A percentile compares a stretch with the other conserved stretches of the same genome.
These are phyloP conservation scores for Phanerochaete sordida DNA, from an alignment of 768 basidiomycete species.

Conservation along the genomic window DNA sequence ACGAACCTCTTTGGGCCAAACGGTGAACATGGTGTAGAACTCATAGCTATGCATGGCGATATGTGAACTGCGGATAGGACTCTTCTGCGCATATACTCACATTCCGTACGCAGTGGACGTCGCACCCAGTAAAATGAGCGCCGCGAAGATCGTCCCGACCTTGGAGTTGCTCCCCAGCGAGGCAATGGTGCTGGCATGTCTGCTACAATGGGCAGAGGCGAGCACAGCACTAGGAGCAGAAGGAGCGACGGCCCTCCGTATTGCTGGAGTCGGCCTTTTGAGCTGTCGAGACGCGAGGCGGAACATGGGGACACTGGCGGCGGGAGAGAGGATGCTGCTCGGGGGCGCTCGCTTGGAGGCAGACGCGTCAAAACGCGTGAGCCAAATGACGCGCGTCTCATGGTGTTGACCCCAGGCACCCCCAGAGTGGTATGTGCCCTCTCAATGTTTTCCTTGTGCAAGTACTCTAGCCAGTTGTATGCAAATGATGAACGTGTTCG, in stretches of 20 bases:
- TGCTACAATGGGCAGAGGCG: neutral
- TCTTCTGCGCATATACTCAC: slow-evolving; percentile 29
- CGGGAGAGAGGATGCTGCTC: neutral
- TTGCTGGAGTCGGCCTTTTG: neutral
- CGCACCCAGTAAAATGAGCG: slow-evolving; percentile 33
- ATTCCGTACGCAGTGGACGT: slow-evolving; percentile 41
- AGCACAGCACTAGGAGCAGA: neutral
- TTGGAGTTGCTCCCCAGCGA: slow-evolving; percentile 12
- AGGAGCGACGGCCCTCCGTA: neutral
- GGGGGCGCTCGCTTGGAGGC: neutral
- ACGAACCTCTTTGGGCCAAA: slow-evolving; percentile 66
- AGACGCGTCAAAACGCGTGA: neutral
- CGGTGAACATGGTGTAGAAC: slow-evolving; percentile 52
- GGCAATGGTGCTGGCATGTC: slow-evolving; percentile 1
- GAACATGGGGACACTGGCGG: neutral
- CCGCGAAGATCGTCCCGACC: slow-evolving; percentile 37
- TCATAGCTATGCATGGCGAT: slow-evolving; percentile 39
- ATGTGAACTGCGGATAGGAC: neutral
- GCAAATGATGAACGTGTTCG: no score
- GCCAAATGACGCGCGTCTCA: neutral
- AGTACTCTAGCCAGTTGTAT: no score
- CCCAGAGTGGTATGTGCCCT: neutral
- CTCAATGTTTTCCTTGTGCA: neutral
- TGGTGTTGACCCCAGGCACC: neutral
- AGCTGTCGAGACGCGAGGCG: neutral